Evolutionary conservation across 495 filamentous ascomycete species (phyloP).

Genomic region (Barbatosphaeria neglecta): DNA sequence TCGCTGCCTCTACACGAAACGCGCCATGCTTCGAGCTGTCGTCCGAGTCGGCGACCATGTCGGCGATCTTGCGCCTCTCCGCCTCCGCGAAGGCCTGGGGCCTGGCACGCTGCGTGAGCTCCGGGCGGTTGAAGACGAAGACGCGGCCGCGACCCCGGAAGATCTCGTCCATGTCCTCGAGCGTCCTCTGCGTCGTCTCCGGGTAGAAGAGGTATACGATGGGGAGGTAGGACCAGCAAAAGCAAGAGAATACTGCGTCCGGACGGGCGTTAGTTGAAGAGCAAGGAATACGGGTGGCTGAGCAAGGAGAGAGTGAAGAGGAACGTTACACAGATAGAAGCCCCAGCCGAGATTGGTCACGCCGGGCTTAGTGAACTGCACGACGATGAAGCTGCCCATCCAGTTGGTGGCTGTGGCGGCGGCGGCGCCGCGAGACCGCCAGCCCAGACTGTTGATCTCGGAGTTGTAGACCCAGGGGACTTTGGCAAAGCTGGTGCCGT

Average conservation of each 20-base stretch:
- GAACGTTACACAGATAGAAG: constrained; percentile 17
- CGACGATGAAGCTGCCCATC: constrained; percentile 23
- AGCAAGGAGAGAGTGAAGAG: too few relatives aligned
- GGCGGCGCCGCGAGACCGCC: constrained; percentile 26
- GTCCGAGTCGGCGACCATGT: too few relatives aligned
- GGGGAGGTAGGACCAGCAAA: constrained; percentile 18
- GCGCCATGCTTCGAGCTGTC: too few relatives aligned
- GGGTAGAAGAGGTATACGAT: constrained; percentile 23
- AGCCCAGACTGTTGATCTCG: constrained; percentile 27
- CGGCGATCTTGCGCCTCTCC: constrained; percentile 6
- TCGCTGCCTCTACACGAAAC: too few relatives aligned
- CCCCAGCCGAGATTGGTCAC: constrained; percentile 22
- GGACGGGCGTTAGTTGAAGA: too few relatives aligned
- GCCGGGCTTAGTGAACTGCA: constrained; percentile 22
- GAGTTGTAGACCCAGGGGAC: constrained; percentile 31
- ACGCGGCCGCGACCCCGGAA: constrained; percentile 7
- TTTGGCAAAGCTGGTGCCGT: constrained; percentile 19
- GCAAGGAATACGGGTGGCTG: not conserved
- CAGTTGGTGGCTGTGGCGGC: constrained; percentile 26
- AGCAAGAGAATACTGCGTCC: constrained; percentile 17
- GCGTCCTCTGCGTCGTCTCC: constrained; percentile 21
- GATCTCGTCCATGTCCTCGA: constrained; percentile 27
- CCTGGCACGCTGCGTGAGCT: constrained; percentile 13
- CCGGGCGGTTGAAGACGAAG: constrained; percentile 14
- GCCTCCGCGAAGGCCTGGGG: constrained; percentile 13